phyloP scores from a whole-genome alignment of 495 filamentous ascomycete species.

The Penicillium parvum region DNA sequence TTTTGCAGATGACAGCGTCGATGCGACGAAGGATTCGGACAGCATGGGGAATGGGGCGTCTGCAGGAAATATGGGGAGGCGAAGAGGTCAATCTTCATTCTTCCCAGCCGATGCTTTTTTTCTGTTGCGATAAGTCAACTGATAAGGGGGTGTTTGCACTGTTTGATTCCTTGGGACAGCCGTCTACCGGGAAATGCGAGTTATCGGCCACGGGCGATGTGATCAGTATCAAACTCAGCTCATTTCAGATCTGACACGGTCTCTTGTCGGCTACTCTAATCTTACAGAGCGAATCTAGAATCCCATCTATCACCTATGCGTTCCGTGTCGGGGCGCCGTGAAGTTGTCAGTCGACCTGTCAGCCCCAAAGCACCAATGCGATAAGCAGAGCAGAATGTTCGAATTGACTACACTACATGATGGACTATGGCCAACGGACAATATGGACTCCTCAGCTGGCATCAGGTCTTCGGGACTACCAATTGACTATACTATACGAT shows the following conservation, averaged over 20 bases:
- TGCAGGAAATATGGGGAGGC: conserved; percentile 19
- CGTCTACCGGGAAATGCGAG: conserved; percentile 5
- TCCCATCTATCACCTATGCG: conserved; percentile 1
- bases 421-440: too few relatives aligned
- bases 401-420: too few relatives aligned
- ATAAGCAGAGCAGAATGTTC: too few relatives aligned
- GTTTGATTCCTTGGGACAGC: conserved; percentile 26
- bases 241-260: neutral
- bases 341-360: conserved; percentile 8
- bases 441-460: too few relatives aligned
- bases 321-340: neutral
- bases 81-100: conserved; percentile 7
- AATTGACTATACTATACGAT: neutral
- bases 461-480: too few relatives aligned
- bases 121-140: conserved; percentile 21
- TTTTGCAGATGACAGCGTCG: conserved; percentile 61
- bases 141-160: conserved; percentile 39
- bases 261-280: conserved; percentile 3
- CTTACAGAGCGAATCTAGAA: neutral
- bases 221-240: conserved; percentile 15
- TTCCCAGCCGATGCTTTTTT: conserved; percentile 29
- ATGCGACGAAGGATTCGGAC: conserved; percentile 75
- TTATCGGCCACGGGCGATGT: conserved; percentile 8
- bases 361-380: too few relatives aligned
- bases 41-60: conserved; percentile 55